phyloP scores from a whole-genome alignment of 1,284 basidiomycete genomes.

The Apiotrichum gracile region DNA sequence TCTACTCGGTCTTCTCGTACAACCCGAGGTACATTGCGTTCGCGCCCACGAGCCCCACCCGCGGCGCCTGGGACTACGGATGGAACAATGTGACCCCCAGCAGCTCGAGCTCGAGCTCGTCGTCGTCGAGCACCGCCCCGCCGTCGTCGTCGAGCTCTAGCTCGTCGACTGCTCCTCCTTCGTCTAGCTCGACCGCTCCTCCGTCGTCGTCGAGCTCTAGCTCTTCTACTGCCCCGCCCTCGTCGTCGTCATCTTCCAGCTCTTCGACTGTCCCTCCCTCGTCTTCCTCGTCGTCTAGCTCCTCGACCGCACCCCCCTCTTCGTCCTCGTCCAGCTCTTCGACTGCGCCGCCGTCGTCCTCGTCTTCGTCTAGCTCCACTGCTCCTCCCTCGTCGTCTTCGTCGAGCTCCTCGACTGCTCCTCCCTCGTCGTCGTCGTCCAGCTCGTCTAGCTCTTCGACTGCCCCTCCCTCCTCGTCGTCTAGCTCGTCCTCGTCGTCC shows the following conservation, averaged over 20 bases:
- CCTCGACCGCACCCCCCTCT: background rate
- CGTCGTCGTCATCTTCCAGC: background rate
- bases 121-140: background rate
- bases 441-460: background rate
- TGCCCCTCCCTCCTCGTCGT: background rate
- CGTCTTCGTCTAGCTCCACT: background rate
- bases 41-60: slow-evolving; percentile 33
- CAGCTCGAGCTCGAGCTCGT: background rate
- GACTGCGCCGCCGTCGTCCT: background rate
- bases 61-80: background rate
- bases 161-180: background rate
- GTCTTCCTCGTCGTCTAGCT: background rate
- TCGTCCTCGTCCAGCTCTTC: background rate
- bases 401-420: background rate
- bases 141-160: background rate
- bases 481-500: background rate
- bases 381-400: background rate
- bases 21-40: slow-evolving; percentile 49
- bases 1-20: slow-evolving; percentile 49
- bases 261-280: background rate
- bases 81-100: background rate
- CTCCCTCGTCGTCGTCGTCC: background rate
- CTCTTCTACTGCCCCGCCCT: background rate
- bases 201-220: background rate
- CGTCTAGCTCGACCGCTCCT: background rate